Percentiles rank a stretch among this genome's conserved stretches.
Evolutionary conservation across 768 basidiomycete genomes (phyloP).

Genomic region (Mycena epipterygia): DNA sequence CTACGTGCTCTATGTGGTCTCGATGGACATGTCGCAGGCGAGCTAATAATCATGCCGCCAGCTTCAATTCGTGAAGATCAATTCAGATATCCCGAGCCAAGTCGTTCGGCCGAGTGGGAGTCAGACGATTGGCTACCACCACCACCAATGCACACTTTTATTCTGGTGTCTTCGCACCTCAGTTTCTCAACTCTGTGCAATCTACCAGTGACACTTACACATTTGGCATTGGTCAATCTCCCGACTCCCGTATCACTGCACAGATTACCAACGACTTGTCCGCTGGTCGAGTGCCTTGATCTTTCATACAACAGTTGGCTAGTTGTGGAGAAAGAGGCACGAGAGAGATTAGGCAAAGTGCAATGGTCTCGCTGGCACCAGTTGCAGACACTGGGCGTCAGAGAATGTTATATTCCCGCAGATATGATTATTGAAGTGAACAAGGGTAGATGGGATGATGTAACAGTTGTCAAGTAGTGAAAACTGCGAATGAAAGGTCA

Average conservation of each 20-base stretch:
- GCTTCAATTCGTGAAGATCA: constrained; percentile 57
- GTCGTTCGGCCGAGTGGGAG: constrained; percentile 59
- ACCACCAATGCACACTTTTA: constrained; percentile 59
- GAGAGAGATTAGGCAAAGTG: constrained; percentile 60
- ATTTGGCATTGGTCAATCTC: constrained; percentile 69
- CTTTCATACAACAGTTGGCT: constrained; percentile 75
- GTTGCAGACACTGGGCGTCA: constrained; percentile 68
- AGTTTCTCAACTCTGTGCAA: constrained; percentile 58
- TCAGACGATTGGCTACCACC: constrained; percentile 49
- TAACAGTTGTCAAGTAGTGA: constrained; percentile 60
- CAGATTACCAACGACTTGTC: constrained; percentile 70
- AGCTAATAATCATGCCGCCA: constrained; percentile 75
- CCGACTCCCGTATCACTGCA: constrained; percentile 64
- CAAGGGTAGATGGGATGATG: constrained; percentile 74
- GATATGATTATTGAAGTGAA: constrained; percentile 65
- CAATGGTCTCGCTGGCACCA: constrained; percentile 71
- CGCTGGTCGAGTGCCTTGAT: constrained; percentile 73
- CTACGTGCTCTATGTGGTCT: constrained; percentile 65
- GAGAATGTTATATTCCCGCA: constrained; percentile 63
- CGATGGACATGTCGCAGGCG: constrained; percentile 70
- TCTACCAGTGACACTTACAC: constrained; percentile 76
- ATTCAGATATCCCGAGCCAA: constrained; percentile 45
- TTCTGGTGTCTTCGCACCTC: constrained; percentile 65
- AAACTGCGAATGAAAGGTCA: constrained; percentile 40
- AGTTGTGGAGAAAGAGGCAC: constrained; percentile 43